Evolutionary conservation across 768 basidiomycete genomes (phyloP), one percentile per base, ranked within the genome.

Genomic region (Clathrus columnatus): DNA sequence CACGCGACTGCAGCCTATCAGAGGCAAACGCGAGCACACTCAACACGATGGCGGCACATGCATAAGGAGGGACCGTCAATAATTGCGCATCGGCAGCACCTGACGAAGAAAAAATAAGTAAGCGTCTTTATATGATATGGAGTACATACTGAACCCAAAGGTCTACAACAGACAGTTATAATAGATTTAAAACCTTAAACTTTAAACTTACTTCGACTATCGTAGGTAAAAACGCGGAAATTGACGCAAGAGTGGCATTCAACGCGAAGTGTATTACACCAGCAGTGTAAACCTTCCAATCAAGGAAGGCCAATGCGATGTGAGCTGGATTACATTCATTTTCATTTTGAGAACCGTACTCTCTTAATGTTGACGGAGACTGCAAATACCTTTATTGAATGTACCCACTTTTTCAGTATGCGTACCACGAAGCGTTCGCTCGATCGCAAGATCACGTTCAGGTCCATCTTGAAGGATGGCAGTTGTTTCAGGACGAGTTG

Each of bases 51-150:
- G 86, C 79, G 1, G 83, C 79, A 18, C 84, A 81, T 1, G 81
- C 83, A 63, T 91, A 91, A 2, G 90, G 90, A 2, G 88, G 87
- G 4, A 91, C 87, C 0, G 88, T 88, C 50, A 88, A 74, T 1
- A 91, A 64, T 61, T 91, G 87, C 0, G 85, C 80, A 30, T 74
- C 66, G 16, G 85, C 84, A 58, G 79, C 76, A 27, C 78, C 86
- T 87, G 55, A n/a, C n/a, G n/a, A n/a, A 26, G 49, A 46, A 55
- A 48, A 41, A 11, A 26, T 8, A 30, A 20, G 23, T 14, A 29
- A n/a, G n/a, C n/a, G n/a, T n/a, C 30, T 18, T 26, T 11, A 28
- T 53, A 44, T 10, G 27, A 17, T 47, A 2, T 51, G 36, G 29
- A 41, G 41, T 24, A 71, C 85, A 47, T 54, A 87, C 87, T 78